These are phyloP conservation scores for Amphichorda felina DNA, from an alignment of 2,329 filamentous ascomycete genomes.

Conservation along the genomic window DNA sequence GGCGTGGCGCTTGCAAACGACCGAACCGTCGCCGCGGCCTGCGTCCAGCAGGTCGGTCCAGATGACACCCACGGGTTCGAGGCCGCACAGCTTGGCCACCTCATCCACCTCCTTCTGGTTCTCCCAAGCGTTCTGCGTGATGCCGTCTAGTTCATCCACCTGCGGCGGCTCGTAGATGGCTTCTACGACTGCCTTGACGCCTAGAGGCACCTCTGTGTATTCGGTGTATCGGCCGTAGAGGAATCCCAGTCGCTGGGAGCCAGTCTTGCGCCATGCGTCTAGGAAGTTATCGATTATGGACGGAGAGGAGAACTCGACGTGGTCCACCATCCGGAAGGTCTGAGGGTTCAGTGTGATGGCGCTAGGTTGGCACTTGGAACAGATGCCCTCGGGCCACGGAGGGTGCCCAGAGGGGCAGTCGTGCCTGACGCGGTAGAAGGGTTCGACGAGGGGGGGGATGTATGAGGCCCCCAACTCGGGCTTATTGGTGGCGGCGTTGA, in stretches of 20 bases:
- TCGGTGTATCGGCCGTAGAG: slow-evolving; percentile 85
- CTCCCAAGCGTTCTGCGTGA: slow-evolving; percentile 75
- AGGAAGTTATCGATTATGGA: slow-evolving; percentile 81
- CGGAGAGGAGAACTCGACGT: slow-evolving; percentile 87
- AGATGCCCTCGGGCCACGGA: slow-evolving; percentile 91
- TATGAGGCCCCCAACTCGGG: slow-evolving; percentile 88
- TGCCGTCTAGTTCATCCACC: slow-evolving; percentile 75
- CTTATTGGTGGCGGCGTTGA: slow-evolving; percentile 94
- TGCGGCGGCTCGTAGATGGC: slow-evolving; percentile 96
- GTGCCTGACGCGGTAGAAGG: slow-evolving; percentile 78
- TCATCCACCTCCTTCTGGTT: slow-evolving; percentile 74
- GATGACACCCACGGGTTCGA: slow-evolving; percentile 84
- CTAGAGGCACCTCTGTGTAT: slow-evolving; percentile 85
- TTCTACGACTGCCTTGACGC: slow-evolving; percentile 90
- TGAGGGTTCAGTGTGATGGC: slow-evolving; percentile 93
- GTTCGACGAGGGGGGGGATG: slow-evolving; percentile 88
- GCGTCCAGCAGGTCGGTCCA: slow-evolving; percentile 87
- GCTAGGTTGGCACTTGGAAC: slow-evolving; percentile 94
- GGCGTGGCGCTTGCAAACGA: slow-evolving; percentile 88
- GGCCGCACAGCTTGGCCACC: slow-evolving; percentile 68
- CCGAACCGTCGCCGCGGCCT: slow-evolving; percentile 69
- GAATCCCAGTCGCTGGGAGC: slow-evolving; percentile 75
- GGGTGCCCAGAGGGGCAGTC: slow-evolving; percentile 91
- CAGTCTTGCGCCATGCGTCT: slow-evolving; percentile 82
- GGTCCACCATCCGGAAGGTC: slow-evolving; percentile 91